Percentiles rank a stretch among this genome's conserved stretches.
phyloP scores from a whole-genome alignment of 805 yeast species.

The Ogataea glucozyma region DNA sequence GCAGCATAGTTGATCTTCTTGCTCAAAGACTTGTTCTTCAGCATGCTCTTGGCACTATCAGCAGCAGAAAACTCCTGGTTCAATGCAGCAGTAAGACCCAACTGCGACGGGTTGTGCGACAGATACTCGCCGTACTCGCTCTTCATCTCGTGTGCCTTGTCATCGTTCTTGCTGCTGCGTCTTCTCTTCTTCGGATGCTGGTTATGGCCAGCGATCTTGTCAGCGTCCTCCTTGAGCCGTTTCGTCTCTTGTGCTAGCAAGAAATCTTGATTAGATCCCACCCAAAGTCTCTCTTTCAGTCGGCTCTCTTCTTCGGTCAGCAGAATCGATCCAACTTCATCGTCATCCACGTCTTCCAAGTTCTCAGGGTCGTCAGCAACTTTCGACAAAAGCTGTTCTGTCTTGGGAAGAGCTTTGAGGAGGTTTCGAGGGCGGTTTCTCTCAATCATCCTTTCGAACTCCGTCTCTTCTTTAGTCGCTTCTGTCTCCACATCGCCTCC shows the following conservation, averaged over 20 bases:
- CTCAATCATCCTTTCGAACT: slow-evolving; percentile 39
- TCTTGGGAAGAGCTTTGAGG: slow-evolving; percentile 53
- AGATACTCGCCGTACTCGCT: slow-evolving; percentile 30
- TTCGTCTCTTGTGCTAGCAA: slow-evolving; percentile 83
- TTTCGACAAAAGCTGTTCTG: slow-evolving; percentile 51
- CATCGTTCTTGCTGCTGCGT: slow-evolving; percentile 31
- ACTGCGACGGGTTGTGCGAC: slow-evolving; percentile 23
- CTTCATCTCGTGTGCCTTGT: slow-evolving; percentile 23
- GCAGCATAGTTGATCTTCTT: slow-evolving; percentile 90
- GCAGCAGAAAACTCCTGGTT: slow-evolving; percentile 63
- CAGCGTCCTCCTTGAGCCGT: slow-evolving; percentile 81
- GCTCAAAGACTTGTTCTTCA: slow-evolving; percentile 74
- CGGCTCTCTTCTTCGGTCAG: slow-evolving; percentile 69
- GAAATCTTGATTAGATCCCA: slow-evolving; percentile 83
- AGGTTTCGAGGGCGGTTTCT: slow-evolving; percentile 56
- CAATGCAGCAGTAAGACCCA: slow-evolving; percentile 42
- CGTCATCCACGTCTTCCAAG: slow-evolving; percentile 80
- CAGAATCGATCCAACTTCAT: slow-evolving; percentile 62
- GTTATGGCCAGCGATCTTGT: slow-evolving; percentile 77
- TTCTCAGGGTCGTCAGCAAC: slow-evolving; percentile 62
- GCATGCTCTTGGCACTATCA: slow-evolving; percentile 75
- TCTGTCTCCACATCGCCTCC: slow-evolving; percentile 18
- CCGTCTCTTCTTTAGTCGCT: slow-evolving; percentile 28
- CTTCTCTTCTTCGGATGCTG: slow-evolving; percentile 51
- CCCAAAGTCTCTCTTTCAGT: slow-evolving; percentile 84